Percentiles rank a stretch among this genome's conserved stretches.
phyloP scores from a whole-genome alignment of 2,329 filamentous ascomycete genomes.

The Hymenoscyphus salicellus region DNA sequence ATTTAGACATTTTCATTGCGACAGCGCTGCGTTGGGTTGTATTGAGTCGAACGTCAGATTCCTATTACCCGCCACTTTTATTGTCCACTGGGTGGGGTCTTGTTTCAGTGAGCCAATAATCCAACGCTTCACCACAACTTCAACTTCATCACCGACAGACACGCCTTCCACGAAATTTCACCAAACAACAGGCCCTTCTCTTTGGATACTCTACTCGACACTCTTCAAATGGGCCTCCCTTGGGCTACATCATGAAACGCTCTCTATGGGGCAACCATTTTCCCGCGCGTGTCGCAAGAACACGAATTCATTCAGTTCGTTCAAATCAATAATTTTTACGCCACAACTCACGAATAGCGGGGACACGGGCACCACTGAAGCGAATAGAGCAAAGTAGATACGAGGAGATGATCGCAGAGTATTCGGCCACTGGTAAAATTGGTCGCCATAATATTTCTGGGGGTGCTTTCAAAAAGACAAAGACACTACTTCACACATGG shows the following conservation, averaged over 20 bases:
- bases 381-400: background rate
- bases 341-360: background rate
- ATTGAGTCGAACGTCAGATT: no score
- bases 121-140: background rate
- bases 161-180: background rate
- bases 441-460: background rate
- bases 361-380: background rate
- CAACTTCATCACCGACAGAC: background rate
- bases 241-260: background rate
- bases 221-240: background rate
- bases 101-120: background rate
- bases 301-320: background rate
- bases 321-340: background rate
- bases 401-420: background rate
- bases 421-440: background rate
- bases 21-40: no score
- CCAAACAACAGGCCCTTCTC: background rate
- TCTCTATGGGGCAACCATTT: background rate
- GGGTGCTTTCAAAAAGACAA: background rate
- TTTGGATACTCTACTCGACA: background rate
- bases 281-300: background rate
- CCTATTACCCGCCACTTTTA: no score
- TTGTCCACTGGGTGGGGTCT: background rate
- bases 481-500: background rate
- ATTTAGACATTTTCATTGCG: no score